These are phyloP conservation scores for Colletotrichum zoysiae DNA, from an alignment of 2,329 filamentous ascomycete species.

Conservation along the genomic window DNA sequence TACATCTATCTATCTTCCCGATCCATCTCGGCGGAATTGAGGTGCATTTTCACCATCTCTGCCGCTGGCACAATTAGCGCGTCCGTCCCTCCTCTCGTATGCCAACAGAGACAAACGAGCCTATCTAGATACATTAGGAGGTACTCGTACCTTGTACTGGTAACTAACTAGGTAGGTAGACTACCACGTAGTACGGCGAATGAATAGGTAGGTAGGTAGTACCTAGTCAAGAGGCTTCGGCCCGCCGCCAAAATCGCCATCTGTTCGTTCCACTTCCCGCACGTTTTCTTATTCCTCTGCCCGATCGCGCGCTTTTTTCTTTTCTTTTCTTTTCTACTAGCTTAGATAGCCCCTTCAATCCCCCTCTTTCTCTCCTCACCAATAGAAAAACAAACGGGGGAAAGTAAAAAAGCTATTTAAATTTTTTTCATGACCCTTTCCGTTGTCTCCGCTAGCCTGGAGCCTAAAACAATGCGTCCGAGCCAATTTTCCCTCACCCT, in stretches of 20 bases:
- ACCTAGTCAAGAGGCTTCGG: neutral
- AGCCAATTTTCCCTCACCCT: neutral
- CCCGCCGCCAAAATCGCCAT: neutral
- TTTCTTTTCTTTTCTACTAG: too few relatives aligned
- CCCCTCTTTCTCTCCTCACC: neutral
- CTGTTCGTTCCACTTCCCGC: neutral
- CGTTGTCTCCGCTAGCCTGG: neutral
- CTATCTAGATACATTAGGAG: neutral
- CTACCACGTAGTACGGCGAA: neutral
- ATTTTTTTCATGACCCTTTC: too few relatives aligned
- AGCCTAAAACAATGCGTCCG: constrained; percentile 20
- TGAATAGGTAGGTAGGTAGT: neutral
- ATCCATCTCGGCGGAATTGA: neutral
- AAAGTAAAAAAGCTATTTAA: too few relatives aligned
- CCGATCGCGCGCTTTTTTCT: neutral
- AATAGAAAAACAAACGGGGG: neutral
- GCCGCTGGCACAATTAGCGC: too few relatives aligned
- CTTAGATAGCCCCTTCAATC: too few relatives aligned
- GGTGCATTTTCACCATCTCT: neutral
- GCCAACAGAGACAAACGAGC: neutral
- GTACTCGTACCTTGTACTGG: too few relatives aligned
- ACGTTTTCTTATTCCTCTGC: constrained; percentile 8
- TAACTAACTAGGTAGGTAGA: too few relatives aligned
- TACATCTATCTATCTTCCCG: too few relatives aligned
- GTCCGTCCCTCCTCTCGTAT: neutral